Conservation (phyloP, 495 filamentous ascomycete species). For the Parmelia sp. region DNA sequence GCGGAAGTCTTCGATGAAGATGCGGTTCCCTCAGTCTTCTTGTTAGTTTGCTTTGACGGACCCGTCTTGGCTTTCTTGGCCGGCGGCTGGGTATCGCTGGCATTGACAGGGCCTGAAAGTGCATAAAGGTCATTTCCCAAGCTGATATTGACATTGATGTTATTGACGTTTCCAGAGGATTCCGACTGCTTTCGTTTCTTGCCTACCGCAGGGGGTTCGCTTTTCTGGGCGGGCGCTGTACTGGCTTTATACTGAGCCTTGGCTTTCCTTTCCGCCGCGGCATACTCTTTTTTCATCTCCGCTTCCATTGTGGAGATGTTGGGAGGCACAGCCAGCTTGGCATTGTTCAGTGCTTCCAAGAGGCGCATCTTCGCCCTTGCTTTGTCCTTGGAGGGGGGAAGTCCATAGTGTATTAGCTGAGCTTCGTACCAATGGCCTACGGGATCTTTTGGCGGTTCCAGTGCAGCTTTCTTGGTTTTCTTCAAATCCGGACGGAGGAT, state of each 20-base stretch:
- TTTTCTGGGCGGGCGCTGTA: neutral
- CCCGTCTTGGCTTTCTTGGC: constrained; percentile 7
- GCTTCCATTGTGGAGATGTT: constrained; percentile 40
- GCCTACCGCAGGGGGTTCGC: neutral
- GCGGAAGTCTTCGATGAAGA: neutral
- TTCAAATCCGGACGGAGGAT: constrained; percentile 36
- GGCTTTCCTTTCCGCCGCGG: constrained; percentile 40
- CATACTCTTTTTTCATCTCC: constrained; percentile 49
- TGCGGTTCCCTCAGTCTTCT: constrained; percentile 33
- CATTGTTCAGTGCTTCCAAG: constrained; percentile 43
- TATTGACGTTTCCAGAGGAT: neutral
- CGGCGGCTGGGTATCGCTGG: neutral
- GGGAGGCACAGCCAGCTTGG: constrained; percentile 39
- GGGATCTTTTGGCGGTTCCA: constrained; percentile 38
- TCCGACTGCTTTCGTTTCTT: constrained; percentile 25
- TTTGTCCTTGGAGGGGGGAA: constrained; percentile 48
- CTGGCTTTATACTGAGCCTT: constrained; percentile 33
- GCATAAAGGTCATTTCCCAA: neutral
- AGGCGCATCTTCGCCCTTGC: constrained; percentile 51
- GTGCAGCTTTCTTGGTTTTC: constrained; percentile 13
- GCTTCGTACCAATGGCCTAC: constrained; percentile 53
- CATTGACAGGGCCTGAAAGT: neutral
- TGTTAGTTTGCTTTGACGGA: constrained; percentile 17
- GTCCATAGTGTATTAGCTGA: constrained; percentile 53
- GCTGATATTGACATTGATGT: constrained; percentile 13